Evolutionary conservation across 805 yeast species (phyloP).

Genomic region (Candida hungchunana): DNA sequence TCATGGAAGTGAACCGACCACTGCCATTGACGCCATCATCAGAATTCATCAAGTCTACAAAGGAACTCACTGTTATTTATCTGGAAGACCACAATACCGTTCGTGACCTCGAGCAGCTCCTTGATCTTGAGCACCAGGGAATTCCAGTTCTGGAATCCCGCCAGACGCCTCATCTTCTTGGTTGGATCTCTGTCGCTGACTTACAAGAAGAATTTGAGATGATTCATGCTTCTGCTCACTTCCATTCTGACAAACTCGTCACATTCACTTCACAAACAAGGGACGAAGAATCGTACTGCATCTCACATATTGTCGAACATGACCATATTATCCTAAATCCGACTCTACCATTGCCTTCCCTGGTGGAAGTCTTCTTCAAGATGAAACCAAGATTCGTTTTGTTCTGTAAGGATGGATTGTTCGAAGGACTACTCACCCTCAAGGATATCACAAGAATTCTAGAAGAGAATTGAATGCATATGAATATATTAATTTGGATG

Average conservation of each 20-base stretch:
- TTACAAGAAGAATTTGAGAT: conserved; percentile 26
- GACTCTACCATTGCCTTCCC: conserved; percentile 22
- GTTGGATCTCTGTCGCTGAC: conserved; percentile 39
- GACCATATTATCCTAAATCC: conserved; percentile 18
- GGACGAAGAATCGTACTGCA: conserved; percentile 2
- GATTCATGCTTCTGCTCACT: conserved; percentile 7
- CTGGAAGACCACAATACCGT: conserved; percentile 30
- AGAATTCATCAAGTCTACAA: conserved; percentile 32
- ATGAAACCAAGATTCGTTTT: conserved; percentile 27
- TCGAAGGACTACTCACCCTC: conserved; percentile 25
- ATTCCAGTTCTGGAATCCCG: conserved; percentile 41
- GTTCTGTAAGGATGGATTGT: conserved; percentile 21
- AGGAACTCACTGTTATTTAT: conserved; percentile 27
- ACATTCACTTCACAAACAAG: neutral
- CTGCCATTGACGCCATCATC: conserved; percentile 35
- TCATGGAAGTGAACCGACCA: conserved; percentile 37
- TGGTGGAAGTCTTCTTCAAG: conserved; percentile 28
- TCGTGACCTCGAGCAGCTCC: conserved; percentile 22
- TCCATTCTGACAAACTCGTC: conserved; percentile 1
- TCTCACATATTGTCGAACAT: conserved; percentile 18
- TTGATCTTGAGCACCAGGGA: conserved; percentile 30
- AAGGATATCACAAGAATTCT: conserved; percentile 15
- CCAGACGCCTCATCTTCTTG: conserved; percentile 33
- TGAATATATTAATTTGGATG: no score
- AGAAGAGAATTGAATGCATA: conserved; percentile 1